Evolutionary conservation across 1,284 basidiomycete genomes (phyloP), one percentile per base, ranked within the genome.

Genomic region (Ganoderma sp.): DNA sequence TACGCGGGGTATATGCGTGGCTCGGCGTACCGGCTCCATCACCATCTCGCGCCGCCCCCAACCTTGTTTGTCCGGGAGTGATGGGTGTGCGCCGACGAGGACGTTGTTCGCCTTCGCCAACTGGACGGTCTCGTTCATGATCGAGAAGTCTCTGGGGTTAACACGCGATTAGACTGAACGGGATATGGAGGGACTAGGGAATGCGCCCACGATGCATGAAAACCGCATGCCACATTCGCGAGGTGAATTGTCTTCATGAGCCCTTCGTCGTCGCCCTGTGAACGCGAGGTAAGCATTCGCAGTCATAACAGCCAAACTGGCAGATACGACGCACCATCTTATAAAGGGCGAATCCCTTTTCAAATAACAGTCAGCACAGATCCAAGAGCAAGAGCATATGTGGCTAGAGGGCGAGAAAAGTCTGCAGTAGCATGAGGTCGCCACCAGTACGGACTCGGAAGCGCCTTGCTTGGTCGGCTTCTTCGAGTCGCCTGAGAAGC

Each of bases 1-100:
- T 25, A 22, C 48, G 58, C 9, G n/a, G 25, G 22, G 32, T 14
- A 8, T 15, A 10, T 57, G 48, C 7, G 37, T 2, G 15, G 7
- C 32, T 14, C 9, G 1, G 63, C 78, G 64, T 61, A 88, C 88
- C 0, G 87, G 85, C 65, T 86, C 83, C 63, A 90, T 84, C 0
- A 79, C 80, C 87, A 90, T 89, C 73, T 89, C 88, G 17, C 88
- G 81, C 10, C 88, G 78, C 0, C 89, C 88, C 71, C 90, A 90
- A 0, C 88, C 88, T 75, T 90, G 89, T 12, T 81, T 75, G 73
- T 90, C 88, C 0, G 88, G 88, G 4, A 90, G 80, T 12, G 87
- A 87, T 0, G 88, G 88, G 71, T 90, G 89, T 0, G 88, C 88
- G 0, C 89, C 89, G 15, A 88, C 80, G 15, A 78, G 75, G 17